Evolutionary conservation across 129 eudicot genomes (phyloP).

Genomic region (Tagetes erecta): DNA sequence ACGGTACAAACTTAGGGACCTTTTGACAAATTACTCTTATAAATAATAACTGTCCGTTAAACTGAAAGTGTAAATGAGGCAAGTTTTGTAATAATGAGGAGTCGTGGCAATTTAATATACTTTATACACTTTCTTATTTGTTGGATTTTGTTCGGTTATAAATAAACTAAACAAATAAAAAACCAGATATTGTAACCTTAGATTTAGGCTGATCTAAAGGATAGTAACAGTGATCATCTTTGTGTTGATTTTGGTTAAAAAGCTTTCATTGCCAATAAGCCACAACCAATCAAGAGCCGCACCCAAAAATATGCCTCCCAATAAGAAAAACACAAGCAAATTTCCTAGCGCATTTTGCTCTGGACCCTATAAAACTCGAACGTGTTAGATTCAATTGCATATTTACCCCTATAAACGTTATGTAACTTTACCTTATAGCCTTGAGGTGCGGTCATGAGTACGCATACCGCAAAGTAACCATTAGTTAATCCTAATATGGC

Average conservation of each 20-base stretch:
- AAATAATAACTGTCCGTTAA: neutral
- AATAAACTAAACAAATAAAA: neutral
- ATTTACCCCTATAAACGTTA: too few species aligned
- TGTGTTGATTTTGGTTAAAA: slow-evolving; percentile 21
- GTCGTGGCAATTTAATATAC: too few species aligned
- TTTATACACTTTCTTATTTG: neutral
- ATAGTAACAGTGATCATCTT: neutral
- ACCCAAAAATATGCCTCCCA: slow-evolving; percentile 68
- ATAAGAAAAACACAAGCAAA: slow-evolving; percentile 52
- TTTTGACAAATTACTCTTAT: too few species aligned
- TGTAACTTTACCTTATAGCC: slow-evolving; percentile 68
- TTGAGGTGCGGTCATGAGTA: slow-evolving; percentile 60
- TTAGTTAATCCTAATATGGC: slow-evolving; percentile 62
- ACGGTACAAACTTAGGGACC: too few species aligned
- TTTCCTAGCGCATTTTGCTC: slow-evolving; percentile 87
- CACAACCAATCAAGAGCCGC: slow-evolving; percentile 74
- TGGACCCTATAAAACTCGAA: slow-evolving; percentile 53
- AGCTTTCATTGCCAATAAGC: slow-evolving; percentile 55
- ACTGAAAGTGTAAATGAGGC: neutral
- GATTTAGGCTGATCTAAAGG: neutral
- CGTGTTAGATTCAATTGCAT: neutral
- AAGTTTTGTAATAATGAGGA: neutral
- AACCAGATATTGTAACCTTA: neutral
- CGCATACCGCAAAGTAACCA: slow-evolving; percentile 69
- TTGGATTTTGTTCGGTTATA: neutral